Evolutionary conservation across 257 asterid species (phyloP).

Genomic region (Solanum acaule): DNA sequence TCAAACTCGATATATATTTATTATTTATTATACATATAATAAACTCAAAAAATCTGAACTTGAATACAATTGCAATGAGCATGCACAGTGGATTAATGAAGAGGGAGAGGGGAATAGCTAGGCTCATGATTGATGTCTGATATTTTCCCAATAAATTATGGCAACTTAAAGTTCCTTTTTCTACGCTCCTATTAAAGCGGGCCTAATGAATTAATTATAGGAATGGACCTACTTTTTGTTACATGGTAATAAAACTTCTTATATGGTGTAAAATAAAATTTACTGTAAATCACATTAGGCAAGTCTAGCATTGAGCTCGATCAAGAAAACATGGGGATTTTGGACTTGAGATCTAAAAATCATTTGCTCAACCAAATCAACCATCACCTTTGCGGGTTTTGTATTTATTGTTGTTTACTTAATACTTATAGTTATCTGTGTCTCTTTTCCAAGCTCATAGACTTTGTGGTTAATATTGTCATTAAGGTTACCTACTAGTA

Average conservation of each 20-base stretch:
- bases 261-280: neutral
- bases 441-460: neutral
- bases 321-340: neutral
- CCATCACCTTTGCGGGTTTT: neutral
- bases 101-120: neutral
- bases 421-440: neutral
- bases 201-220: neutral
- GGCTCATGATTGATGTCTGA: slow-evolving; percentile 22
- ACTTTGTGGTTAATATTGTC: neutral
- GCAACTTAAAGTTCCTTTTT: neutral
- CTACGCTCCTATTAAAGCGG: neutral
- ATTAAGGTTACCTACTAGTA: neutral
- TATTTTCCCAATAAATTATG: slow-evolving; percentile 5
- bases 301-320: neutral
- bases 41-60: neutral
- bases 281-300: neutral
- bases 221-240: neutral
- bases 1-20: neutral
- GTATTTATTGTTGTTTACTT: neutral
- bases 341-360: neutral
- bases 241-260: neutral
- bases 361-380: neutral
- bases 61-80: neutral
- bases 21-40: neutral
- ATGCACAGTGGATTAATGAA: neutral